Base-by-base conservation (phyloP, 306 rosid genomes). In the Arachis stenosperma region DNA sequence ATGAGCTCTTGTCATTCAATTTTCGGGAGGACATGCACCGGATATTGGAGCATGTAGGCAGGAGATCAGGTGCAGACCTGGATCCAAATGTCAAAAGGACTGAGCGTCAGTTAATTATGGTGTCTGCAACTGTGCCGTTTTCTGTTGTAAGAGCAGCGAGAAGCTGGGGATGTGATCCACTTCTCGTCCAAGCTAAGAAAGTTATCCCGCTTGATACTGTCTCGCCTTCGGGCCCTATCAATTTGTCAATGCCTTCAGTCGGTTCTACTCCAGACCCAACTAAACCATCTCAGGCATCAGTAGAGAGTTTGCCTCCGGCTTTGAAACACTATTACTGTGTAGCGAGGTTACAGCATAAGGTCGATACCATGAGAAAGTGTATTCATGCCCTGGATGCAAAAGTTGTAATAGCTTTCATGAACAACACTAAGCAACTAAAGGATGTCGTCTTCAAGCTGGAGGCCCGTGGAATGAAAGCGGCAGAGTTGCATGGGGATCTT, bases 11-110 rank as follows among this genome's bases (percentile, higher is more conserved):
- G 33, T 94, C 98, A 0, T 93, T 93, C 80, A 90, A 90, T 79
- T 93, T 90, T 54, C 87, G 98, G 64, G 97, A 93, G 81, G 90
- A 90, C 74, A 89, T 93, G 94, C 97, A 93, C 85, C 84, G 98
- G 70, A 90, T 93, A 70, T 65, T 90, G 71, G 98, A 90, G 80
- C 98, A 93, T 8, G 94, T 93, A 37, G 97, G 98, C 73, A 89
- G 88, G 75, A 89, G 75, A 82, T 70, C 97, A 17, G 85, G 94
- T 65, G 84, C 81, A 2, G 87, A 81, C 33, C 65, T 77, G n/a
- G 84, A 79, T n/a, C 14, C 87, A 27, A 54, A 36, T 81, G 73
- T 81, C 61, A 56, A 54, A 80, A 79, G 79, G 70, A 63, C 83
- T 8, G 88, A 89, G 78, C 96, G 97, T 6, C 96, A 79, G 70